A percentile compares a stretch with the other conserved stretches of the same genome.
phyloP scores from a whole-genome alignment of 805 yeast species.

The Yamadazyma tumulicola region DNA sequence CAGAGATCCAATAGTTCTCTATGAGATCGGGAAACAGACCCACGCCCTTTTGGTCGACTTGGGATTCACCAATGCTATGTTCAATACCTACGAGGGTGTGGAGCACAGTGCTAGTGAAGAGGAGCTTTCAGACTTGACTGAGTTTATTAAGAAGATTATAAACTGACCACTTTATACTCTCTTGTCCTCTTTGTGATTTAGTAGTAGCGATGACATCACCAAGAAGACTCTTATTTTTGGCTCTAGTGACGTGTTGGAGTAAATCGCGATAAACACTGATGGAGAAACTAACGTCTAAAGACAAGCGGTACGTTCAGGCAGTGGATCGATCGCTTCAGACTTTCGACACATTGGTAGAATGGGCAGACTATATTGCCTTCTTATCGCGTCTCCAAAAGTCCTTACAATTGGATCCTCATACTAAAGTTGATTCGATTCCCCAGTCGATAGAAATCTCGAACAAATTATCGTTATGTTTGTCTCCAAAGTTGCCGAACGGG shows the following conservation, averaged over 20 bases:
- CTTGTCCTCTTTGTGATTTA: neutral
- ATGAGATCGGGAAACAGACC: conserved; percentile 36
- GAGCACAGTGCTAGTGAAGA: conserved; percentile 66
- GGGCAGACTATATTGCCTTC: conserved; percentile 98
- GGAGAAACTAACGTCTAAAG: conserved; percentile 12
- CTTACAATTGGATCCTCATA: conserved; percentile 35
- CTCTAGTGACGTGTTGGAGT: neutral
- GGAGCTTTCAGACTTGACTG: conserved; percentile 55
- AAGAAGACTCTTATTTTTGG: too few relatives aligned
- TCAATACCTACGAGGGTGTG: conserved; percentile 57
- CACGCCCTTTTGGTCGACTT: conserved; percentile 44
- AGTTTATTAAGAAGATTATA: conserved; percentile 25
- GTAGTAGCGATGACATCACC: too few relatives aligned
- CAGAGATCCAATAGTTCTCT: conserved; percentile 61
- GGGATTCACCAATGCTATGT: conserved; percentile 39
- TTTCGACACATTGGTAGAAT: conserved; percentile 79
- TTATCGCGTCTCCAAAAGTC: conserved; percentile 76
- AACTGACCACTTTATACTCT: conserved; percentile 1
- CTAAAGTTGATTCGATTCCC: conserved; percentile 45
- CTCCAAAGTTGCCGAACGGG: conserved; percentile 86
- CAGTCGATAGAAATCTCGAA: conserved; percentile 62
- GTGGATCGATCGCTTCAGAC: conserved; percentile 11
- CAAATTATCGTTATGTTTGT: conserved; percentile 72
- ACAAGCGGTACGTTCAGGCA: conserved; percentile 11
- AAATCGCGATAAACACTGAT: neutral